A percentile compares a stretch with the other conserved stretches of the same genome.
Evolutionary conservation across 495 filamentous ascomycete species (phyloP).

Genomic region (Tuber calosporum): DNA sequence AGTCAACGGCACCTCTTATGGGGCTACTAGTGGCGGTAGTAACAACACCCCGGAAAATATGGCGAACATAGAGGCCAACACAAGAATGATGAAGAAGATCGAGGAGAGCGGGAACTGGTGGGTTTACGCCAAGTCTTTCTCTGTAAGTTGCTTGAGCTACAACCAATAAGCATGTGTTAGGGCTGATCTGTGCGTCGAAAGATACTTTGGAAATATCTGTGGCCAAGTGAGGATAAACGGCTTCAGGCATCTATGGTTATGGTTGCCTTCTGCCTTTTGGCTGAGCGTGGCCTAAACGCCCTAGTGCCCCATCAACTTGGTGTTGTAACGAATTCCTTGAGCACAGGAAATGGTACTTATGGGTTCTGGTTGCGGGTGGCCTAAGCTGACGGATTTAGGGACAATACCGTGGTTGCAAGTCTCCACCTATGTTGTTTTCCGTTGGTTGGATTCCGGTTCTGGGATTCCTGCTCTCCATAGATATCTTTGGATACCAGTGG

Average conservation of each 20-base stretch:
- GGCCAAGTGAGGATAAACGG: conserved; percentile 52
- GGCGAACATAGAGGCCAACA: conserved; percentile 48
- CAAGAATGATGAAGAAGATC: conserved; percentile 53
- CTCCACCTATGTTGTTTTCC: conserved; percentile 50
- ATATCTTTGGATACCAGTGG: conserved; percentile 60
- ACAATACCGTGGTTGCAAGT: conserved; percentile 52
- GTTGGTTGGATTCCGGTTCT: conserved; percentile 52
- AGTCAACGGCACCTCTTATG: conserved; percentile 19
- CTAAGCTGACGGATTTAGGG: conserved; percentile 39
- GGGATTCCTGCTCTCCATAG: conserved; percentile 51
- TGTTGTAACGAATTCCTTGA: conserved; percentile 54
- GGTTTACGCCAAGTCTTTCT: conserved; percentile 56
- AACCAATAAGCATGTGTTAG: not conserved
- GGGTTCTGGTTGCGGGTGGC: not conserved
- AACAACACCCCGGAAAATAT: conserved; percentile 22
- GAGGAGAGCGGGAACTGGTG: conserved; percentile 59
- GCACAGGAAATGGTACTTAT: conserved; percentile 39
- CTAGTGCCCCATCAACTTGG: conserved; percentile 62
- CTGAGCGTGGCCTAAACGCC: conserved; percentile 56
- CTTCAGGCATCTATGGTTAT: conserved; percentile 54
- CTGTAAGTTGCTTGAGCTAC: conserved; percentile 43
- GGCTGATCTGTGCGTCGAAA: conserved; percentile 25
- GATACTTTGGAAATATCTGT: conserved; percentile 60
- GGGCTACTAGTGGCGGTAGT: conserved; percentile 10
- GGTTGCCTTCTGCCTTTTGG: conserved; percentile 56